Conservation (phyloP, 495 filamentous ascomycete species). For the Penicillium cataractarum region DNA sequence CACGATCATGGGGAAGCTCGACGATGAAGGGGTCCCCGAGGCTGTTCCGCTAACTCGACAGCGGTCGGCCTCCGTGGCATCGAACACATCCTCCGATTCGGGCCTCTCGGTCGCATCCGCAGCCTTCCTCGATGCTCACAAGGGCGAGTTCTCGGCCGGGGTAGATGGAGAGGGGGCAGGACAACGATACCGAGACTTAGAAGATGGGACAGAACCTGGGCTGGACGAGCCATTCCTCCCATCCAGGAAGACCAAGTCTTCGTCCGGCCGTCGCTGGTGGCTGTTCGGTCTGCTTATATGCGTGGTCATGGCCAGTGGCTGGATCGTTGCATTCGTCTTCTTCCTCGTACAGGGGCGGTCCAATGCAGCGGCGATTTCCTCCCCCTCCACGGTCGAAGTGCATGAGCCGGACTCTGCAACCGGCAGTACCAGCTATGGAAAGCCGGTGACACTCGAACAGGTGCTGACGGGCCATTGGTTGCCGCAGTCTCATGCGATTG, state of each 20-base stretch:
- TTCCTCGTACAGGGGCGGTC: conserved; percentile 63
- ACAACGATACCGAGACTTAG: conserved; percentile 43
- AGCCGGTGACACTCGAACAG: conserved; percentile 79
- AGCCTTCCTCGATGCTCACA: conserved; percentile 35
- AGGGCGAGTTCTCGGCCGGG: conserved; percentile 20
- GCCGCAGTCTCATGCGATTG: conserved; percentile 68
- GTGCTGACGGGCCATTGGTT: conserved; percentile 75
- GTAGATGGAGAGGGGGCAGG: conserved; percentile 12
- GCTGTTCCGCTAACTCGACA: conserved; percentile 32
- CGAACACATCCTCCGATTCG: conserved; percentile 43
- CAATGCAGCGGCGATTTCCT: conserved; percentile 24
- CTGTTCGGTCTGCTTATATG: conserved; percentile 66
- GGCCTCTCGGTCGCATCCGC: conserved; percentile 43
- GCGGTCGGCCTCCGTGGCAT: conserved; percentile 34
- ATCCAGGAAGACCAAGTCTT: conserved; percentile 22
- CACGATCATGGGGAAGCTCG: conserved; percentile 38
- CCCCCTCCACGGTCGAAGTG: conserved; percentile 23
- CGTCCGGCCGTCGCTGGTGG: conserved; percentile 57
- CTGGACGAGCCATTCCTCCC: conserved; percentile 35
- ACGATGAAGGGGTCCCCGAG: conserved; percentile 33
- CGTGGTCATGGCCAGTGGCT: conserved; percentile 56
- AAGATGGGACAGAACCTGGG: conserved; percentile 36
- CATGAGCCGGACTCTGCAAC: conserved; percentile 69
- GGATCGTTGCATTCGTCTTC: conserved; percentile 75
- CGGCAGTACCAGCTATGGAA: conserved; percentile 66